Evolutionary conservation across 2,329 filamentous ascomycete genomes (phyloP).

Genomic region (Hortaea sp.): DNA sequence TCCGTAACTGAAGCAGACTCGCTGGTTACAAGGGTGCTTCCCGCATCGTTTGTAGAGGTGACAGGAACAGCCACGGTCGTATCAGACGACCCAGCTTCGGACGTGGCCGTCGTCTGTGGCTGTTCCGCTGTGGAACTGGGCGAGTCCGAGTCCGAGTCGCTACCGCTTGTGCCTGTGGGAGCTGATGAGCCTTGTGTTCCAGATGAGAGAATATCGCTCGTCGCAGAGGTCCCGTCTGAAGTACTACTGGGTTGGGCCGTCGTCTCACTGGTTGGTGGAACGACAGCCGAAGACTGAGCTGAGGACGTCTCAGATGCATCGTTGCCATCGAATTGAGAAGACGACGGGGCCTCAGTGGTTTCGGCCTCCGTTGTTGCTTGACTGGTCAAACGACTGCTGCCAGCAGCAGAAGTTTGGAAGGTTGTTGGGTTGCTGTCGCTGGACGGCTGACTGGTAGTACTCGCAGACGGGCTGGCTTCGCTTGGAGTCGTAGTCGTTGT

Average conservation of each 20-base stretch:
- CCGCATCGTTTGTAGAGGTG: conserved; percentile 16
- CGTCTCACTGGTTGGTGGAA: conserved; percentile 1
- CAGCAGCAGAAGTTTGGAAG: conserved; percentile 2
- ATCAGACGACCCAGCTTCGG: not conserved
- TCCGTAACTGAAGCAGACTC: conserved; percentile 9
- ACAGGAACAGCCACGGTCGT: conserved; percentile 5
- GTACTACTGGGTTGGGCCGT: not conserved
- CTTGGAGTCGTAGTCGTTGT: not conserved
- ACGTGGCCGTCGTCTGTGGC: not conserved
- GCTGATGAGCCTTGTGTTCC: conserved; percentile 4
- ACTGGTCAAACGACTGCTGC: conserved; percentile 5
- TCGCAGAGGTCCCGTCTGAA: conserved; percentile 3
- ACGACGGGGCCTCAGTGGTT: too few relatives aligned
- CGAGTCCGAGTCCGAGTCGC: not conserved
- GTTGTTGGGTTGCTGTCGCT: not conserved
- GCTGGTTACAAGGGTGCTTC: conserved; percentile 13
- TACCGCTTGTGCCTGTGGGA: not conserved
- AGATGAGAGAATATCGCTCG: conserved; percentile 3
- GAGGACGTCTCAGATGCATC: too few relatives aligned
- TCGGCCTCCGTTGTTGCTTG: not conserved
- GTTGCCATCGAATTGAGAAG: too few relatives aligned
- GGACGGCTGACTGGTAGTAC: conserved; percentile 1
- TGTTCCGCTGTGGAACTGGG: too few relatives aligned
- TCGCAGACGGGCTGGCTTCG: not conserved
- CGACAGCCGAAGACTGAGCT: conserved; percentile 1